Base-by-base conservation (phyloP, 1,284 basidiomycete genomes). In the Ustilago lituana region DNA sequence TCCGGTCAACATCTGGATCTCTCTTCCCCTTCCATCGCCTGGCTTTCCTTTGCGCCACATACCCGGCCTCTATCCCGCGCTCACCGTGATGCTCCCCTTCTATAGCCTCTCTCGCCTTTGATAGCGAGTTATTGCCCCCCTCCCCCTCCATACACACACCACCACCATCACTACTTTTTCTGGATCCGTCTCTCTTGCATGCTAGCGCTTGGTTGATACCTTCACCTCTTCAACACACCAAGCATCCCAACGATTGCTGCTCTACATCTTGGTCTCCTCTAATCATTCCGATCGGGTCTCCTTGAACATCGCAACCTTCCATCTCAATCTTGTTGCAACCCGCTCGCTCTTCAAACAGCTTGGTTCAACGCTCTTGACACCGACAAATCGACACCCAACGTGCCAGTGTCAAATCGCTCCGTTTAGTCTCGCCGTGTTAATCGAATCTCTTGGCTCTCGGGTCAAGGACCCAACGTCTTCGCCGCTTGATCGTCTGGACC, bases 61-160 rank as follows among this genome's bases (percentile, higher is more conserved):
- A 45, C 35, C 35, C 35, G 24, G 33, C 40, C n/a, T 11, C 12
- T 22, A 7, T 26, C 32, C 19, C 32, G 17, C 37, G 35, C 38
- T 15, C 33, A 40, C 24, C 45, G 45, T 41, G 27, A 60, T 60
- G 50, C 35, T 48, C 27, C 32, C 29, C 26, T 1, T 33, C 37
- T 20, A 43, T 7, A 32, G 3, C n/a, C 27, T 5, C 11, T 26
- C 37, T 52, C 33, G 44, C 57, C 31, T 29, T 33, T 43, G 22
- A 47, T 38, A 27, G 54, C 54, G 54, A 44, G 40, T n/a, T n/a
- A n/a, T n/a, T n/a, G n/a, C 15, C 37, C 15, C 27, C 37, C 5
- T 17, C 24, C 38, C 22, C 14, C 47, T 44, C 36, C 19, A 23
- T 24, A 29, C 38, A 12, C 32, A 26, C 31, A 39, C 29, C 48